A percentile compares a stretch with the other conserved stretches of the same genome.
phyloP scores from a whole-genome alignment of 228 moss, liverwort and hornwort genomes.

The Sphagnum magellanicum region DNA sequence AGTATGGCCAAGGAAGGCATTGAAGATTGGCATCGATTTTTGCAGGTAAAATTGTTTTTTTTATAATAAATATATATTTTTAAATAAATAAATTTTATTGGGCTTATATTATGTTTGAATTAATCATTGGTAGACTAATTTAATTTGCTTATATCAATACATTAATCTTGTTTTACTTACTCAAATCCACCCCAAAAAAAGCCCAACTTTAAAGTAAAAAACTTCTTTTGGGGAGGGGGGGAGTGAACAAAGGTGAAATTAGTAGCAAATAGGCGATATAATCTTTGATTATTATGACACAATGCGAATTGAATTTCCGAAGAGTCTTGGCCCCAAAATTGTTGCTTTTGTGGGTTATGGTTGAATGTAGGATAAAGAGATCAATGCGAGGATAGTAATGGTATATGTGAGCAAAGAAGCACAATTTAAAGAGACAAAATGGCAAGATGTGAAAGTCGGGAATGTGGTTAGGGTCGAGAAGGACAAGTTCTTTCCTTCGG shows the following conservation, averaged over 20 bases:
- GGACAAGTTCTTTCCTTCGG: constrained; percentile 28
- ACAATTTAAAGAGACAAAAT: constrained; percentile 18
- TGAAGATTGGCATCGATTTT: constrained; percentile 21
- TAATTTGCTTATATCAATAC: no score
- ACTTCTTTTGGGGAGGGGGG: background rate
- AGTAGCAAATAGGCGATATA: background rate
- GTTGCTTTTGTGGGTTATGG: no score
- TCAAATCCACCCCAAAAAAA: no score
- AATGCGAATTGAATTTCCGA: background rate
- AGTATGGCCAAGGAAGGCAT: constrained; percentile 19
- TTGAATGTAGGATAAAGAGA: constrained; percentile 2
- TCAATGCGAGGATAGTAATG: constrained; percentile 15
- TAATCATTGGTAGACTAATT: no score
- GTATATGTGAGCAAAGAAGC: constrained; percentile 14
- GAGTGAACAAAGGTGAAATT: background rate
- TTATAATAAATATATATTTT: background rate
- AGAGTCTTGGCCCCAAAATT: background rate
- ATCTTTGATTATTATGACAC: background rate
- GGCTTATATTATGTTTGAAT: background rate
- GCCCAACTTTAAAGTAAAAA: background rate
- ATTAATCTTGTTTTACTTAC: no score
- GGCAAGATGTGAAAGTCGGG: constrained; percentile 25
- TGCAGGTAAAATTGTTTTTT: background rate
- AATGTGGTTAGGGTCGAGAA: constrained; percentile 25
- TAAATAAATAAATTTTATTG: background rate